Percentiles rank a stretch among this genome's conserved stretches.
Conservation (phyloP, 2,329 filamentous ascomycete genomes). For the Coniochaeta sp. region DNA sequence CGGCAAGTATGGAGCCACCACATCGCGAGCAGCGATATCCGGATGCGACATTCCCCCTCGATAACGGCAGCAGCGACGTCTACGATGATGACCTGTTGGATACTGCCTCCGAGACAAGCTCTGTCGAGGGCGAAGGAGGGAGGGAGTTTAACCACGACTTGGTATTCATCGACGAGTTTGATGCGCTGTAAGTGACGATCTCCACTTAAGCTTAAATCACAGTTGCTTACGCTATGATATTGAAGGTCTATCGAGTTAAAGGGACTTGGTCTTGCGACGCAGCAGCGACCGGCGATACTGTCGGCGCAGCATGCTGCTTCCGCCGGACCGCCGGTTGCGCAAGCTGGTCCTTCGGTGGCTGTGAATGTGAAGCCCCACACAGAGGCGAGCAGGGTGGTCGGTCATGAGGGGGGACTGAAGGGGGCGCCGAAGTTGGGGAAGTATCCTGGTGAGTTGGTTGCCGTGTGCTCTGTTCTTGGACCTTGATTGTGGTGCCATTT, state of each 20-base stretch:
- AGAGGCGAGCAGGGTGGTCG: not conserved
- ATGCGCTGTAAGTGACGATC: conserved; percentile 39
- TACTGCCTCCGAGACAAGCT: not conserved
- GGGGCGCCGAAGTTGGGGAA: conserved; percentile 11
- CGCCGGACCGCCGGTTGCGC: not conserved
- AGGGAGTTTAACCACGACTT: conserved; percentile 32
- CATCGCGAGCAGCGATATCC: too few species aligned
- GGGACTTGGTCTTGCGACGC: too few species aligned
- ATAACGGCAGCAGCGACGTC: too few species aligned
- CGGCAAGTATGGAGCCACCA: too few species aligned
- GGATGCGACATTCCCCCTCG: too few species aligned
- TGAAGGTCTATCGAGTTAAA: not conserved
- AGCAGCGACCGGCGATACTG: not conserved
- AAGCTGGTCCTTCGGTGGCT: not conserved
- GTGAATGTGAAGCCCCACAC: not conserved
- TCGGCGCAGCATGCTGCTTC: not conserved
- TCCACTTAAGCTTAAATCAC: not conserved
- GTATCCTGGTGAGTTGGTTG: conserved; percentile 13
- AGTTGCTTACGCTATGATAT: too few species aligned
- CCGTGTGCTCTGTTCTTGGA: not conserved
- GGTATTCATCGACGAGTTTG: conserved; percentile 45
- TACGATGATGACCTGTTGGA: not conserved
- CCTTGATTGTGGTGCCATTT: too few species aligned
- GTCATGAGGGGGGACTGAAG: conserved; percentile 3
- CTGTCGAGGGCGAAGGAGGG: conserved; percentile 1